These are phyloP conservation scores for Eucalyptus virginea DNA, from an alignment of 345 rosid genomes.

Conservation along the genomic window DNA sequence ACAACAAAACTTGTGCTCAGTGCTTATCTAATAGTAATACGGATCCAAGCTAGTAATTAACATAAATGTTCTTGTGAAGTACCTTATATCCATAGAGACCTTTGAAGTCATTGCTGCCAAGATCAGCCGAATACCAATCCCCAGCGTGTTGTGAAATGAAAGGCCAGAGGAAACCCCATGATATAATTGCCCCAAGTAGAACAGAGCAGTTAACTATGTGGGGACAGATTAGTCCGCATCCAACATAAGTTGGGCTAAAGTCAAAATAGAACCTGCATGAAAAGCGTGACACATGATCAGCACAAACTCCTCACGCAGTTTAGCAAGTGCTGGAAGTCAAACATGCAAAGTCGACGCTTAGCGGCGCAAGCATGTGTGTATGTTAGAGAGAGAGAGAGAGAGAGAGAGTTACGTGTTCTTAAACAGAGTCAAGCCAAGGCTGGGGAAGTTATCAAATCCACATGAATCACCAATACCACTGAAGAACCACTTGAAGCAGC, in stretches of 20 bases:
- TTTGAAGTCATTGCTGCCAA: conserved; percentile 70
- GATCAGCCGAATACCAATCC: conserved; percentile 84
- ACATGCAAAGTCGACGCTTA: not conserved
- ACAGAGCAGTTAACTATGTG: conserved; percentile 87
- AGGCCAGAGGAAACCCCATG: conserved; percentile 96
- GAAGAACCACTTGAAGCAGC: conserved; percentile 98
- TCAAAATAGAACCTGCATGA: conserved; percentile 75
- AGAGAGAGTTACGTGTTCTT: conserved; percentile 61
- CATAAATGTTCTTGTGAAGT: not conserved
- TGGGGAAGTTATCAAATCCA: conserved; percentile 92
- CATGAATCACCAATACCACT: conserved; percentile 91
- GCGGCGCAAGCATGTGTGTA: not conserved
- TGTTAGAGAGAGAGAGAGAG: not conserved
- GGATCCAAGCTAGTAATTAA: not conserved
- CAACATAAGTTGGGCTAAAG: conserved; percentile 92
- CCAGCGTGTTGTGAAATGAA: conserved; percentile 63
- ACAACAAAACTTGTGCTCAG: not conserved
- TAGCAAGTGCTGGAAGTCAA: not conserved
- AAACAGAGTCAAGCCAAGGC: conserved; percentile 67
- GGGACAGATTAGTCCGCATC: conserved; percentile 95
- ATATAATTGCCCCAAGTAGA: conserved; percentile 81
- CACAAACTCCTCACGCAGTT: not conserved
- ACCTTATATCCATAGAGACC: conserved; percentile 96
- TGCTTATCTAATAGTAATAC: not conserved
- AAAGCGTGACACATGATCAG: not conserved